Percentiles rank a stretch among this genome's conserved stretches.
Evolutionary conservation across 805 yeast species (phyloP).

Genomic region (Candida dajiaensis): DNA sequence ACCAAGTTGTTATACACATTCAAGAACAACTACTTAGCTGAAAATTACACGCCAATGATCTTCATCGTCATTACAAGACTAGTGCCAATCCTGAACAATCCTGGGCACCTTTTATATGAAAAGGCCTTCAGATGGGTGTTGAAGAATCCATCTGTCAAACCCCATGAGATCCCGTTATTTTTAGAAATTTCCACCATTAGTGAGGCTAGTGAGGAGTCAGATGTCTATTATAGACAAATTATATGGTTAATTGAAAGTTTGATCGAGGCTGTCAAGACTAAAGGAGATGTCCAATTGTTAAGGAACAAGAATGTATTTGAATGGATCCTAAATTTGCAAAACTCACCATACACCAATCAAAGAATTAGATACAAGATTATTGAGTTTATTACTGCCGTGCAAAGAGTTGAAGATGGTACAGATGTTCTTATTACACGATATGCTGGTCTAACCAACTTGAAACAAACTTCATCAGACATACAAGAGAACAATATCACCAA

Average conservation of each 20-base stretch:
- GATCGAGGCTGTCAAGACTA: slow-evolving; percentile 38
- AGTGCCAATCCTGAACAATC: slow-evolving; percentile 53
- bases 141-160: slow-evolving; percentile 32
- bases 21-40: slow-evolving; percentile 10
- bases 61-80: slow-evolving; percentile 51
- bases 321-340: slow-evolving; percentile 51
- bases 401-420: slow-evolving; percentile 50
- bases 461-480: slow-evolving; percentile 19
- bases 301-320: slow-evolving; percentile 56
- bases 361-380: slow-evolving; percentile 36
- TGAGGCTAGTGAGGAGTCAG: slow-evolving; percentile 32
- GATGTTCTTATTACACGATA: slow-evolving; percentile 54
- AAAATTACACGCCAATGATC: slow-evolving; percentile 39
- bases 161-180: slow-evolving; percentile 40
- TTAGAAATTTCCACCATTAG: slow-evolving; percentile 25
- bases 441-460: slow-evolving; percentile 39
- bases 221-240: slow-evolving; percentile 49
- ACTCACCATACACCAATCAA: slow-evolving; percentile 42
- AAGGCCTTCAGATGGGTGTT: slow-evolving; percentile 61
- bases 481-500: neutral
- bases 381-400: slow-evolving; percentile 40
- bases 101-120: slow-evolving; percentile 72
- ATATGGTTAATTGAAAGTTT: slow-evolving; percentile 59
- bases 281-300: slow-evolving; percentile 48
- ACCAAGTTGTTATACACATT: slow-evolving; percentile 34